A percentile compares a stretch with the other conserved stretches of the same genome.
Evolutionary conservation across 73 alveolate species (phyloP).

Genomic region (Effrenium voratum): DNA sequence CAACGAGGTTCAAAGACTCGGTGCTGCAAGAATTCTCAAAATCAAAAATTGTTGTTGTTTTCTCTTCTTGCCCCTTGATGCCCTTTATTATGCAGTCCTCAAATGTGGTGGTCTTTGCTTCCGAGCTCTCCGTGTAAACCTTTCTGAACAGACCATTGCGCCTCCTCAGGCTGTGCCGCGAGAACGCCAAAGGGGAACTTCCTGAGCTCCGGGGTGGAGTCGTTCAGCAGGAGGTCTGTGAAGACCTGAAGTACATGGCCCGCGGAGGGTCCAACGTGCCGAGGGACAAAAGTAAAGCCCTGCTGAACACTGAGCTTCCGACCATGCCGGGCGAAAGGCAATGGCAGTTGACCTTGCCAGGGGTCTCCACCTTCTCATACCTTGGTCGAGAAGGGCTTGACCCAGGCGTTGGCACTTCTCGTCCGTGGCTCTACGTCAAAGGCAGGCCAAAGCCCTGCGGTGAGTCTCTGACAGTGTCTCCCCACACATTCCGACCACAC

Average conservation of each 20-base stretch:
- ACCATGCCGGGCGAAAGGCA: constrained; percentile 92
- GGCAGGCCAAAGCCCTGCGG: not conserved
- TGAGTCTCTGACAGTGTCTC: no score
- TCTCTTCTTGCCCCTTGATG: no score
- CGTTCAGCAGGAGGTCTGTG: constrained; percentile 89
- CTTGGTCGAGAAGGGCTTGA: not conserved
- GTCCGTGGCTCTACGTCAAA: not conserved
- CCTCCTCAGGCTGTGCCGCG: constrained; percentile 94
- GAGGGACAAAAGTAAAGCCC: not conserved
- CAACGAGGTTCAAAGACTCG: no score
- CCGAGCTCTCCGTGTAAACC: no score
- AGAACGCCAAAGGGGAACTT: constrained; percentile 94
- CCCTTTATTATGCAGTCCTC: no score
- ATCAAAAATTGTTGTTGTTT: no score
- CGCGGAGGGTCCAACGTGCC: not conserved
- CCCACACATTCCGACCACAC: no score
- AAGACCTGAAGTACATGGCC: constrained; percentile 23
- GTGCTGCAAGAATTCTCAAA: no score
- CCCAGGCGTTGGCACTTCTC: not conserved
- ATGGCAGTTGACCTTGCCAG: constrained; percentile 88
- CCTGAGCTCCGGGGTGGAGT: constrained; percentile 91
- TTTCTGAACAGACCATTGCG: no score
- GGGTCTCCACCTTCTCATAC: constrained; percentile 71
- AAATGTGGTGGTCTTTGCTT: not conserved
- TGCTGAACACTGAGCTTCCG: not conserved